A percentile compares a stretch with the other conserved stretches of the same genome.
Evolutionary conservation across 768 basidiomycete species (phyloP).

Genomic region (Boletus tomentosulus): DNA sequence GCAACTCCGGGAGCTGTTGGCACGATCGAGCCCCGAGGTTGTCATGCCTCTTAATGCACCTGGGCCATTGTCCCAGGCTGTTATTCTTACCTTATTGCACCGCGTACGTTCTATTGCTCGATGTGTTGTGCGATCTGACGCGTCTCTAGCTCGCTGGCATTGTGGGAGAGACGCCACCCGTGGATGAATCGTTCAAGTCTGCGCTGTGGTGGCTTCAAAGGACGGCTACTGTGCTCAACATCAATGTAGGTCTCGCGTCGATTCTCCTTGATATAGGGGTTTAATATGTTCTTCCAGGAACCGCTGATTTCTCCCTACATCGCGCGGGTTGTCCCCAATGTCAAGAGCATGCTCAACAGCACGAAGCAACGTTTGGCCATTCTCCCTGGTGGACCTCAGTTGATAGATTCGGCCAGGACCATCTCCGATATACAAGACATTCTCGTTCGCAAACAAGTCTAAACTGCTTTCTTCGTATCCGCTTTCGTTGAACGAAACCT

Average conservation of each 20-base stretch:
- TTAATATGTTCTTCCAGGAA: slow-evolving; percentile 41
- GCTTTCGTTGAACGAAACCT: slow-evolving; percentile 2
- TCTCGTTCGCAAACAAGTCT: slow-evolving; percentile 44
- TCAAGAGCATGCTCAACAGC: slow-evolving; percentile 69
- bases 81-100: slow-evolving; percentile 78
- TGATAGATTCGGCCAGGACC: slow-evolving; percentile 63
- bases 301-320: slow-evolving; percentile 80
- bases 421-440: slow-evolving; percentile 75
- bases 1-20: slow-evolving; percentile 71
- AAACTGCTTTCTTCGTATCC: neutral
- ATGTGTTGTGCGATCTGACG: slow-evolving; percentile 3
- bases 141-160: slow-evolving; percentile 59
- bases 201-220: slow-evolving; percentile 88
- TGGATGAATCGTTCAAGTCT: slow-evolving; percentile 77
- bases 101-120: slow-evolving; percentile 47
- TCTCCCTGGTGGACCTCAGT: slow-evolving; percentile 66
- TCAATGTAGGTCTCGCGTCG: slow-evolving; percentile 47
- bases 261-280: neutral
- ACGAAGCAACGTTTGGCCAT: slow-evolving; percentile 78
- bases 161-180: slow-evolving; percentile 70
- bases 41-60: slow-evolving; percentile 74
- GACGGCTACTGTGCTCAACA: slow-evolving; percentile 63
- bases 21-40: slow-evolving; percentile 71
- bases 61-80: slow-evolving; percentile 75
- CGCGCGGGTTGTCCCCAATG: slow-evolving; percentile 74